Conservation (phyloP, 768 basidiomycete genomes). For the Asterophora parasitica region DNA sequence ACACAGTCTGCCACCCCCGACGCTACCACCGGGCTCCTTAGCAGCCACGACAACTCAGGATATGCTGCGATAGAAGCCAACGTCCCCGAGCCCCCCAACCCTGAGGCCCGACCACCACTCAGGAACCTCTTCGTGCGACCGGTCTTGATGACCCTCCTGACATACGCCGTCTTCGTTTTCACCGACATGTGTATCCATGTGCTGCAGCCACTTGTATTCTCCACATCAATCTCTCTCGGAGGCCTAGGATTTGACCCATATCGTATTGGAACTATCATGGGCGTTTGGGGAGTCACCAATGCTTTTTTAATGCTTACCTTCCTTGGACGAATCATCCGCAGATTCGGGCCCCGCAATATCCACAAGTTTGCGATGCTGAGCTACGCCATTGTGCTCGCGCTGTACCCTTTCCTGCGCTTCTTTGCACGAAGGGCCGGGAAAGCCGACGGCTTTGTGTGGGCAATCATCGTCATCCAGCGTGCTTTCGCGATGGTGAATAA, state of each 20-base stretch:
- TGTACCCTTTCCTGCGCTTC: slow-evolving; percentile 30
- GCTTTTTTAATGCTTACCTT: slow-evolving; percentile 46
- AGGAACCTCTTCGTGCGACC: slow-evolving; percentile 20
- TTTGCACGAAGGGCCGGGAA: slow-evolving; percentile 30
- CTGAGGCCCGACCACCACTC: slow-evolving; percentile 11
- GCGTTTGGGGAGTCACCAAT: slow-evolving; percentile 46
- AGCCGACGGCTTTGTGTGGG: slow-evolving; percentile 27
- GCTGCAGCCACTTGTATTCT: slow-evolving; percentile 29
- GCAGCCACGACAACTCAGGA: neutral
- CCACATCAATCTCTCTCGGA: slow-evolving; percentile 48
- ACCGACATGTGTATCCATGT: slow-evolving; percentile 24
- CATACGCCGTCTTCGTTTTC: slow-evolving; percentile 25
- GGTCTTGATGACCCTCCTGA: slow-evolving; percentile 22
- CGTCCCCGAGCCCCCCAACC: too few species aligned
- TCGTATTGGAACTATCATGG: slow-evolving; percentile 49
- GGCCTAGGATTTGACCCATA: slow-evolving; percentile 52
- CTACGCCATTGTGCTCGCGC: slow-evolving; percentile 15
- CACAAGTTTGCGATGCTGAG: slow-evolving; percentile 28
- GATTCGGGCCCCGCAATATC: slow-evolving; percentile 43
- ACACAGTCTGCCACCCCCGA: slow-evolving; percentile 5
- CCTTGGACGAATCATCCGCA: slow-evolving; percentile 40
- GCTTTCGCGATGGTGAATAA: slow-evolving; percentile 22
- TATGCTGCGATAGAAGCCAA: slow-evolving; percentile 3
- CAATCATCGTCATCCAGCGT: slow-evolving; percentile 30
- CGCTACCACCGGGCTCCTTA: slow-evolving; percentile 15